phyloP scores from a whole-genome alignment of 768 basidiomycete species.

The Phylloporus rhodoxanthus region DNA sequence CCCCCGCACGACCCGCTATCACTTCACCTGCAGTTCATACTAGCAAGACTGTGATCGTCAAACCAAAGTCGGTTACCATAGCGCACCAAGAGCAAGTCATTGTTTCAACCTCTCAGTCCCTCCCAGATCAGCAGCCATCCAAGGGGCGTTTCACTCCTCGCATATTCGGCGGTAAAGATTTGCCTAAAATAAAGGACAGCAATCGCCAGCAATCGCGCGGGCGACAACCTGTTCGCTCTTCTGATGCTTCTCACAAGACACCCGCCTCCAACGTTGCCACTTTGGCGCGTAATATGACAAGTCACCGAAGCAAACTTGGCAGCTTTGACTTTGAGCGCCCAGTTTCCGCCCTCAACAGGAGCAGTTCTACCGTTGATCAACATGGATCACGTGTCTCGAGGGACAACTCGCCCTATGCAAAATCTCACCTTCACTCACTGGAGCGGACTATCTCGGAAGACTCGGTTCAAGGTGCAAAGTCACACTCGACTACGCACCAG shows the following conservation, averaged over 20 bases:
- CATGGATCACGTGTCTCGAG: constrained; percentile 4
- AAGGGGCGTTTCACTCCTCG: constrained; percentile 29
- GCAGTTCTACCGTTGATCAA: constrained; percentile 24
- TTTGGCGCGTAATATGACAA: constrained; percentile 27
- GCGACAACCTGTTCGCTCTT: constrained; percentile 10
- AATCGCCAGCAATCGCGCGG: constrained; percentile 25
- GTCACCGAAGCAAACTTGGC: constrained; percentile 54
- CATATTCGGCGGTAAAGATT: constrained; percentile 25
- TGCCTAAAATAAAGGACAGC: constrained; percentile 14
- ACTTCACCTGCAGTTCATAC: constrained; percentile 8
- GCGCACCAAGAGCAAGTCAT: constrained; percentile 25
- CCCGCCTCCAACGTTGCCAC: constrained; percentile 2
- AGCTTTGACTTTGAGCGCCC: constrained; percentile 77
- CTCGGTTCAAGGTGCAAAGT: constrained; percentile 16
- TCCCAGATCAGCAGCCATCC: constrained; percentile 4
- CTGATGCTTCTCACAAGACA: constrained; percentile 9
- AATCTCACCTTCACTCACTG: constrained; percentile 11
- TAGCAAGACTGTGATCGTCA: constrained; percentile 6
- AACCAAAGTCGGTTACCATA: constrained; percentile 13
- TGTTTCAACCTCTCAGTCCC: constrained; percentile 20
- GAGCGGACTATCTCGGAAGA: constrained; percentile 27
- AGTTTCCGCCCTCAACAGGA: constrained; percentile 33
- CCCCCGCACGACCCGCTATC: constrained; percentile 2
- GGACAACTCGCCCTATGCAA: constrained; percentile 9
- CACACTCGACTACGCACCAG: constrained; percentile 5